A percentile compares a stretch with the other conserved stretches of the same genome.
These are phyloP conservation scores for Paramecium primaurelia DNA, from an alignment of 73 alveolate species.

Conservation along the genomic window DNA sequence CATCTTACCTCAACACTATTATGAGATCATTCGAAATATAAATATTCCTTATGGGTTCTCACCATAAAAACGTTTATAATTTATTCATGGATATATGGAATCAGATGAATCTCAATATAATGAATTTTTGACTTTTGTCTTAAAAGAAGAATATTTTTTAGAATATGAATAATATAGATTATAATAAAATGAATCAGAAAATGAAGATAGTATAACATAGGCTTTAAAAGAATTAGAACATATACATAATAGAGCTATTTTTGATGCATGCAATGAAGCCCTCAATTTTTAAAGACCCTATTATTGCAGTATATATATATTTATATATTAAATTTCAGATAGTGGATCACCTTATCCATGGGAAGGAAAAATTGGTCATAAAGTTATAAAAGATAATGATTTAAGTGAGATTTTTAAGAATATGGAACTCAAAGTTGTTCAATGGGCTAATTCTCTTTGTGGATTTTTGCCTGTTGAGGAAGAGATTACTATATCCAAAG, in stretches of 20 bases:
- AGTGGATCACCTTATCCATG: conserved; percentile 62
- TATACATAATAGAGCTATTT: conserved; percentile 77
- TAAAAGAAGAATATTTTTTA: not conserved
- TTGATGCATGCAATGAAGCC: conserved; percentile 80
- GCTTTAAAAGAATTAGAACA: conserved; percentile 62
- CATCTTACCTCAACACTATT: not conserved
- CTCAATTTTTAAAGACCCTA: conserved; percentile 71
- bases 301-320: not conserved
- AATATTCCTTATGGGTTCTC: conserved; percentile 24
- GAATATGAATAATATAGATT: conserved; percentile 32
- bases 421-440: conserved; percentile 38
- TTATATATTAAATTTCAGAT: not conserved
- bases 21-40: not conserved
- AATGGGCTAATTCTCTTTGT: conserved; percentile 56
- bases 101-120: not conserved
- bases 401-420: not conserved
- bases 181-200: not conserved
- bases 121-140: not conserved
- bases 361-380: not conserved
- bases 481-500: not conserved
- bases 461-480: conserved; percentile 54
- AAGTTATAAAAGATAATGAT: not conserved
- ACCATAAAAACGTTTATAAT: not conserved
- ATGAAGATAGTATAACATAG: not conserved
- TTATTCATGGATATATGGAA: conserved; percentile 37